Base-by-base conservation (phyloP, 495 filamentous ascomycete genomes). In the Penicillium antarcticum region DNA sequence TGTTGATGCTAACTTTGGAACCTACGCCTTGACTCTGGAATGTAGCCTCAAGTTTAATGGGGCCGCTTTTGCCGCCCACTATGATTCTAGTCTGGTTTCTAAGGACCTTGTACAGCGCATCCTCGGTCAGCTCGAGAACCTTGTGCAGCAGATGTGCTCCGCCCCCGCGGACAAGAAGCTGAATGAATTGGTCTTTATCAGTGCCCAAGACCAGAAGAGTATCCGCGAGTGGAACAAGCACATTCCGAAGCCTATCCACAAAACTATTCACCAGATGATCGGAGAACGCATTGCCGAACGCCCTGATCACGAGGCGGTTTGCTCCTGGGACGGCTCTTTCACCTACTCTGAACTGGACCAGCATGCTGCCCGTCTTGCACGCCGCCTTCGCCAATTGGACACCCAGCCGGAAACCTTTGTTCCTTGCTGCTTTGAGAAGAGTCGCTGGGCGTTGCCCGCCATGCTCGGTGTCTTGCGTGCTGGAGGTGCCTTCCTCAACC, bases 351-450 rank as follows among this genome's bases (percentile, higher is more conserved):
- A 81, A 26, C 58, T 80, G 11, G 69, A 79, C 12, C 40, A 47
- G 0, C 50, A 71, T 32, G 55, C 70, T 13, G 26, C 40, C 13
- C 68, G 18, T n/a, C 52, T 55, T 1, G 63, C 64, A 8, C 36
- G 23, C 76, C 24, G 73, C 71, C 16, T 47, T 5, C 3, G 49
- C 54, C 41, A 55, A 65, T 3, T 23, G 55, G 66, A 50, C 52
- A 70, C 39, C 24, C 61, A 62, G 9, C 52, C 64, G 4, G 71
- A 68, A 26, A 57, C 56, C 6, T 47, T 73, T 29, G 69, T 79
- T 14, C 67, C 69, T 1, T 43, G 75, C 10, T 75, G 67, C 46
- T 76, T 77, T 45, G 72, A 79, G 26, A 80, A 79, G 54, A 74
- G 72, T 0, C 55, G 63, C 3, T 77, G 72, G 71, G 60, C 66